A percentile compares a stretch with the other conserved stretches of the same genome.
These are phyloP conservation scores for Dothistroma septosporum DNA, from an alignment of 2,329 filamentous ascomycete species.

Conservation along the genomic window DNA sequence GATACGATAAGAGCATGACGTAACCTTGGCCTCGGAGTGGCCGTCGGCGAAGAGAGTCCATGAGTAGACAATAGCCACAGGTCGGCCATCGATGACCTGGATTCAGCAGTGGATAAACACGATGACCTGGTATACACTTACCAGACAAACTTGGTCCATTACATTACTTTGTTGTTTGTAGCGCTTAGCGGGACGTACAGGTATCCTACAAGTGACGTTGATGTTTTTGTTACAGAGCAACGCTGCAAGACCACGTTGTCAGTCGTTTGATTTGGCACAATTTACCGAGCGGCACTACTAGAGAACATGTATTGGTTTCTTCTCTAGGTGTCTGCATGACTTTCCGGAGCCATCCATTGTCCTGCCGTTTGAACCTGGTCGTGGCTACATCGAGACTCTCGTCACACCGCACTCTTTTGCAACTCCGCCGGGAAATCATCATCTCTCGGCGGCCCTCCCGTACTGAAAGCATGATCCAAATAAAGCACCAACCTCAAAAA, in stretches of 20 bases:
- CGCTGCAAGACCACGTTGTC: too few relatives aligned
- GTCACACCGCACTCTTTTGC: constrained; percentile 14
- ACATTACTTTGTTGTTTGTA: constrained; percentile 1
- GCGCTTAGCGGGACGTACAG: background rate
- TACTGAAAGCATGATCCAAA: constrained; percentile 20
- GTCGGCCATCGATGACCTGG: background rate
- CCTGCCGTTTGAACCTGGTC: too few relatives aligned
- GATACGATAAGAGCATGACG: background rate
- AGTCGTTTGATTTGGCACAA: too few relatives aligned
- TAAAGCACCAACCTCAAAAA: constrained; percentile 21
- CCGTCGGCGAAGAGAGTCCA: background rate
- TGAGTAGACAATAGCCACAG: background rate
- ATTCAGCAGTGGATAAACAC: background rate
- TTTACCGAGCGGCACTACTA: too few relatives aligned
- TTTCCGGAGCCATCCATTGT: too few relatives aligned
- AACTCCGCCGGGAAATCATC: constrained; percentile 23
- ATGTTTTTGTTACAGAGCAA: background rate
- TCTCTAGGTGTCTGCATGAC: too few relatives aligned
- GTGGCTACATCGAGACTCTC: too few relatives aligned
- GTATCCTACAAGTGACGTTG: constrained; percentile 1
- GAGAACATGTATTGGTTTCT: too few relatives aligned
- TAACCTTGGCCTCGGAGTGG: background rate
- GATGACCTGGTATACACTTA: background rate
- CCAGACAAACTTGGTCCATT: background rate
- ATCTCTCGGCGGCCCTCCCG: constrained; percentile 18